Conservation (phyloP, 73 alveolate genomes). For the Tetrahymena elliotti region DNA sequence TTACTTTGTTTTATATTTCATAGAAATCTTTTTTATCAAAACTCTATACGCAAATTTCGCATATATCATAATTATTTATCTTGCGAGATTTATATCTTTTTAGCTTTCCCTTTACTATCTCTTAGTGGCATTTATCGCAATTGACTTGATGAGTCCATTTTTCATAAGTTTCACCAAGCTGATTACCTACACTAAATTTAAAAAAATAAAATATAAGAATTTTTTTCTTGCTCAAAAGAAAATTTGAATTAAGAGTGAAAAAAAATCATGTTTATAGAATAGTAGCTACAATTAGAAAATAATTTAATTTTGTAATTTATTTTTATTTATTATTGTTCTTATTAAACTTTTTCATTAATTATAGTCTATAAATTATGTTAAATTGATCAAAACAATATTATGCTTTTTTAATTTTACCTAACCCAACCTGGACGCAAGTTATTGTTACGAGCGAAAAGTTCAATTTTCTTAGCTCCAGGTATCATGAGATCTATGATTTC, state of each 20-base stretch:
- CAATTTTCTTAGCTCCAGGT: conserved; percentile 77
- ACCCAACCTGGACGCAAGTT: conserved; percentile 80
- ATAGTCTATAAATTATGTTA: not conserved
- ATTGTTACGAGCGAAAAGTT: conserved; percentile 81
- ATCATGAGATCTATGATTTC: conserved; percentile 69
- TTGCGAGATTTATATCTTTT: conserved; percentile 47
- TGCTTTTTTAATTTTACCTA: not conserved
- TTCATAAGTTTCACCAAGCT: conserved; percentile 72
- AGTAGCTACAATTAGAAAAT: too few relatives aligned
- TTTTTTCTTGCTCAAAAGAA: not conserved
- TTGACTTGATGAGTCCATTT: conserved; percentile 60
- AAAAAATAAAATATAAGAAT: not conserved
- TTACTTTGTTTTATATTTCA: conserved; percentile 52
- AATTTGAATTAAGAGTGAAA: not conserved
- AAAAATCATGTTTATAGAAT: too few relatives aligned
- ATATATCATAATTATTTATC: conserved; percentile 53
- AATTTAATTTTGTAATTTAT: too few relatives aligned
- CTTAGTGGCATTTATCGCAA: conserved; percentile 59
- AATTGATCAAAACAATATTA: too few relatives aligned
- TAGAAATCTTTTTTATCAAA: conserved; percentile 29
- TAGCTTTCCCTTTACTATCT: conserved; percentile 38
- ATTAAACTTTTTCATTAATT: too few relatives aligned
- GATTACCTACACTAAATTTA: conserved; percentile 63
- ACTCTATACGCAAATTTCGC: conserved; percentile 45
- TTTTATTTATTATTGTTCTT: too few relatives aligned